A percentile compares a stretch with the other conserved stretches of the same genome.
Evolutionary conservation across 306 rosid genomes (phyloP).

Genomic region (Castanea mollissima): DNA sequence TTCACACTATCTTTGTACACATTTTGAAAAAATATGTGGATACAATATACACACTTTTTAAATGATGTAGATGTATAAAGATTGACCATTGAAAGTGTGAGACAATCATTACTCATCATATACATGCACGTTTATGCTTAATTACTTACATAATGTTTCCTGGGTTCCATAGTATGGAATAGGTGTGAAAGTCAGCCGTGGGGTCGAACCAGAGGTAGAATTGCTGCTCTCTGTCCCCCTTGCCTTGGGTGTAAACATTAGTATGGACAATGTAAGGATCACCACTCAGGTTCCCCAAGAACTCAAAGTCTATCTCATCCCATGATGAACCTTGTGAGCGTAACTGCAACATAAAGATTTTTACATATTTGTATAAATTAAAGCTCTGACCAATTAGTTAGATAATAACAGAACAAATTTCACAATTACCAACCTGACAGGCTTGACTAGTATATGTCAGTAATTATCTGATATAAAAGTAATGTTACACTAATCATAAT

Average conservation of each 20-base stretch:
- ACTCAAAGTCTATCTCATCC: constrained; percentile 49
- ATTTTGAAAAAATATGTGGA: no score
- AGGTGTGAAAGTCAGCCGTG: constrained; percentile 34
- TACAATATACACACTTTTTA: no score
- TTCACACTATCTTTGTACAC: no score
- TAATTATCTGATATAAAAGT: no score
- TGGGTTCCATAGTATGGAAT: constrained; percentile 39
- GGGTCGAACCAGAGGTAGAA: constrained; percentile 49
- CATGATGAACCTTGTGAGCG: constrained; percentile 32
- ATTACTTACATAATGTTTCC: constrained; percentile 25
- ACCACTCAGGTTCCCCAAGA: constrained; percentile 41
- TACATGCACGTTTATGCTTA: background rate
- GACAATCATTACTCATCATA: no score
- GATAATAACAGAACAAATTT: no score
- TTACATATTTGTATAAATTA: background rate
- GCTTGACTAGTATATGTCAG: no score
- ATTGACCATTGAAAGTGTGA: no score
- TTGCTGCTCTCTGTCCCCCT: constrained; percentile 39
- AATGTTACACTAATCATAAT: no score
- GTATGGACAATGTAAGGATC: constrained; percentile 42
- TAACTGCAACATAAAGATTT: constrained; percentile 16
- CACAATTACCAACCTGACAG: no score
- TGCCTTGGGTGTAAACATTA: constrained; percentile 33
- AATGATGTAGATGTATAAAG: no score
- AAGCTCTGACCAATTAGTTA: background rate